Base-by-base conservation (phyloP, 306 rosid genomes). In the Geum urbanum region DNA sequence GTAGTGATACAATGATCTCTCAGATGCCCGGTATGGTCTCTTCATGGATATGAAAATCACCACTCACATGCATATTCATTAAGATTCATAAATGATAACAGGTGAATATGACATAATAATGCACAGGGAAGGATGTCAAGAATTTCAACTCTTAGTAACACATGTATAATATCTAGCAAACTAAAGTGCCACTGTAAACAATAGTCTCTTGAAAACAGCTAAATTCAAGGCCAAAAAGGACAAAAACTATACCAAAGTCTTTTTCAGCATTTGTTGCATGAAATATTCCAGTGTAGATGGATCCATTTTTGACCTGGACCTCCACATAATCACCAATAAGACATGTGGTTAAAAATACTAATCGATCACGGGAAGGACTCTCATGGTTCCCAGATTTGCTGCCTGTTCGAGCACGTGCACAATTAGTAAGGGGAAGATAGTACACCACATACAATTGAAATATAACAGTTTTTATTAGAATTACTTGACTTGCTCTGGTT, bases 271-370 rank as follows among this genome's bases (percentile, higher is more conserved):
- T 83, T 69, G 90, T 81, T 63, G 94, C 87, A 81, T 94, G 95
- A 83, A 90, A 94, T 79, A 94, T 84, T 81, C 98, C 98, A 73
- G 91, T 82, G 86, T 88, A 94, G 63, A 84, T 70, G 75, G 90
- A 86, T 78, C 98, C 98, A 81, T 84, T 86, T 83, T 88, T 88
- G 80, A 90, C 89, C 85, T 87, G 98, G 74, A 85, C 98, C 63
- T 94, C 95, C 75, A 94, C 98, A 22, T 88, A 91, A n/a, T 90
- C 90, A 74, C 98, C 98, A 85, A 94, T 76, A 74, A 87, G 83
- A 80, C 90, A 86, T 50, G 96, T 69, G 43, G 87, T 80, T 74
- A 90, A 57, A 82, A 82, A 85, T 22, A 88, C 89, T 62, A 94
- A 69, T 74, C 95, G 90, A 74, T 94, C 99, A 54, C 66, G 85